Conservation (phyloP, 2,329 filamentous ascomycete species). For the Elsinoe necatrix region DNA sequence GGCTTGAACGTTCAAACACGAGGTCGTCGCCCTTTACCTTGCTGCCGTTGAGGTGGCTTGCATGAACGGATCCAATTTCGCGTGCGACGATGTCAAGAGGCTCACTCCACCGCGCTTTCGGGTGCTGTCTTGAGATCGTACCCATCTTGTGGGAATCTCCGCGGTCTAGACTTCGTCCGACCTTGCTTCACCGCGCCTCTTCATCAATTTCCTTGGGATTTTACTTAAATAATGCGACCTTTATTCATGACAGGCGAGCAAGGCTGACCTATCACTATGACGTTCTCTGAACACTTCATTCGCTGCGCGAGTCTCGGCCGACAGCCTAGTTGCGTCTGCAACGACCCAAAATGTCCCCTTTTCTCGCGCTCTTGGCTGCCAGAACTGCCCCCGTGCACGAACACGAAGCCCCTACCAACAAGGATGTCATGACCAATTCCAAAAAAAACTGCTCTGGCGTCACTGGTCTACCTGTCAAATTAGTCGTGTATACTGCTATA, state of each 20-base stretch:
- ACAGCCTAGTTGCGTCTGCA: neutral
- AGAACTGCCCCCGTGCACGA: slow-evolving; percentile 9
- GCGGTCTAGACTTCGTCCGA: slow-evolving; percentile 4
- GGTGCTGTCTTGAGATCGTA: neutral
- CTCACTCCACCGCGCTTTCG: slow-evolving; percentile 9
- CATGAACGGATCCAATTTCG: slow-evolving; percentile 10
- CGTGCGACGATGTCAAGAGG: slow-evolving; percentile 9
- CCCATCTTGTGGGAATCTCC: neutral
- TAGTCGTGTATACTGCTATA: neutral
- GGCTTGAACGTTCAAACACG: slow-evolving; percentile 4
- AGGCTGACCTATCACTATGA: neutral
- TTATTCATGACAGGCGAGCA: neutral
- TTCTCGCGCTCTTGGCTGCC: slow-evolving; percentile 6
- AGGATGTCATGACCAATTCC: slow-evolving; percentile 6
- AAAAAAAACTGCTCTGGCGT: slow-evolving; percentile 9
- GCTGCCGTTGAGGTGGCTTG: slow-evolving; percentile 3
- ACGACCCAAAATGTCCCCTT: neutral
- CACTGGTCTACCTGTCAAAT: slow-evolving; percentile 14
- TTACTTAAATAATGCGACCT: neutral
- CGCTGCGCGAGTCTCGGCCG: neutral
- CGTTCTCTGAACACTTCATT: neutral
- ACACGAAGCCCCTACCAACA: neutral
- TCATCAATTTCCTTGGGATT: neutral
- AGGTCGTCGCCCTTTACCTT: neutral
- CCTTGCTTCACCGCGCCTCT: neutral